Evolutionary conservation across 2,329 filamentous ascomycete species (phyloP), one percentile per base, ranked within the genome.

Genomic region (Xylariaceae sp.): DNA sequence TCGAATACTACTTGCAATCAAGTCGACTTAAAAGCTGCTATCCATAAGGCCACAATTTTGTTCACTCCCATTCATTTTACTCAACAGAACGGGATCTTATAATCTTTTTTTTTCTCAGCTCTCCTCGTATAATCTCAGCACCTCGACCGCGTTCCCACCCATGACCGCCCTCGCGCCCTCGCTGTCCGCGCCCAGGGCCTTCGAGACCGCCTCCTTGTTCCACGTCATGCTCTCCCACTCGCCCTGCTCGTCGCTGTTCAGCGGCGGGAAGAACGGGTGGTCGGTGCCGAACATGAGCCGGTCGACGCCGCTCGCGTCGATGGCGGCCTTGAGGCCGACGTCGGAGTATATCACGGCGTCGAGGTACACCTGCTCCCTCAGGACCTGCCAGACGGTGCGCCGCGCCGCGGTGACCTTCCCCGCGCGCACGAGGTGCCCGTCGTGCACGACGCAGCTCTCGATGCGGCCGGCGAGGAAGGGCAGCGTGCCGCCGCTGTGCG

Each of bases 391-490:
- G 52, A 81, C 67, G 15, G 77, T 78, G 67, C 81, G 65, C 54
- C 86, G 73, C 7, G 26, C 16, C n/a, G 55, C 37, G 2, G 76
- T 71, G 1, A 78, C 74, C 65, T 81, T 84, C 8, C 86, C 87
- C 55, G 85, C 80, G 1, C 79, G 76, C 50, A 87, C 82, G 32
- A 95, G 79, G 67, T 91, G 85, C 0, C 84, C 87, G 67, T 96
- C 92, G 73, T 96, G 92, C 53, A 84, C 72, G 47, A 96, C 85
- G 68, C 92, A 96, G 67, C 88, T 92, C 73, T 96, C 91, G 45
- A 96, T 91, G 23, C 92, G 79, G 0, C 92, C 92, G 0, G 92
- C 92, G 2, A 97, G 76, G 70, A 96, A 96, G 0, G 92, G 92
- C 41, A 97, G 75, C 1, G 92, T 93, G 2, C 92, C 92, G 1